A percentile compares a stretch with the other conserved stretches of the same genome.
Evolutionary conservation across 441 rosid genomes (phyloP).

Genomic region (Pelargonium fulgidum): DNA sequence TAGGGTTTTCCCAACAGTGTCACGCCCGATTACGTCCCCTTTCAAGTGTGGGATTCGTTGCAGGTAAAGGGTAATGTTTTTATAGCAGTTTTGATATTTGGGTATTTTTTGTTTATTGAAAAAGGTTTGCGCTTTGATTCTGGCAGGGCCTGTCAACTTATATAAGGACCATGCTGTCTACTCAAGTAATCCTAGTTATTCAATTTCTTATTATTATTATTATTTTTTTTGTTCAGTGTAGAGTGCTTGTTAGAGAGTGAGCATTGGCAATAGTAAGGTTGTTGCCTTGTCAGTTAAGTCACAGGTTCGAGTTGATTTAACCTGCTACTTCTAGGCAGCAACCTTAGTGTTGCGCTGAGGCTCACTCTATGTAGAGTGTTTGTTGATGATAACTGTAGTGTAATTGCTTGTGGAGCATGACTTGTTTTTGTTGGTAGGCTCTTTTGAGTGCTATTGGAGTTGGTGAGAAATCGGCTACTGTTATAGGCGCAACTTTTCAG

Average conservation of each 20-base stretch:
- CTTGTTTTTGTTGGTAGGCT: conserved; percentile 40
- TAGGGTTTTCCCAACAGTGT: conserved; percentile 92
- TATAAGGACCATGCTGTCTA: conserved; percentile 91
- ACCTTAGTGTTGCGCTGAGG: too few species aligned
- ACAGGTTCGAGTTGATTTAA: too few species aligned
- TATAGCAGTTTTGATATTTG: conserved; percentile 9
- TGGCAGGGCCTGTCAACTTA: conserved; percentile 80
- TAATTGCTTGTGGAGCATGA: background rate
- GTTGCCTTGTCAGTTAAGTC: too few species aligned
- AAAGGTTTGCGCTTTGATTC: background rate
- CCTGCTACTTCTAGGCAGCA: too few species aligned
- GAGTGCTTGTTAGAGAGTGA: background rate
- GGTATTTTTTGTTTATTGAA: background rate
- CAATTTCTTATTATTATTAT: too few species aligned
- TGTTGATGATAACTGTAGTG: conserved; percentile 12
- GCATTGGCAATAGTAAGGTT: too few species aligned
- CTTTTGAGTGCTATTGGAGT: conserved; percentile 93
- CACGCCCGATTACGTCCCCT: conserved; percentile 78
- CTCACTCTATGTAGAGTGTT: background rate
- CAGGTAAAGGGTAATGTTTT: conserved; percentile 41
- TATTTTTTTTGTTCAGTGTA: background rate
- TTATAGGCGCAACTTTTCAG: conserved; percentile 94
- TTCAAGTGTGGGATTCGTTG: conserved; percentile 90
- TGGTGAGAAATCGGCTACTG: conserved; percentile 94
- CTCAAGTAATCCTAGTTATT: conserved; percentile 50